Evolutionary conservation across 1,284 basidiomycete species (phyloP), one percentile per base, ranked within the genome.

Genomic region (Moesziomyces aphidis): DNA sequence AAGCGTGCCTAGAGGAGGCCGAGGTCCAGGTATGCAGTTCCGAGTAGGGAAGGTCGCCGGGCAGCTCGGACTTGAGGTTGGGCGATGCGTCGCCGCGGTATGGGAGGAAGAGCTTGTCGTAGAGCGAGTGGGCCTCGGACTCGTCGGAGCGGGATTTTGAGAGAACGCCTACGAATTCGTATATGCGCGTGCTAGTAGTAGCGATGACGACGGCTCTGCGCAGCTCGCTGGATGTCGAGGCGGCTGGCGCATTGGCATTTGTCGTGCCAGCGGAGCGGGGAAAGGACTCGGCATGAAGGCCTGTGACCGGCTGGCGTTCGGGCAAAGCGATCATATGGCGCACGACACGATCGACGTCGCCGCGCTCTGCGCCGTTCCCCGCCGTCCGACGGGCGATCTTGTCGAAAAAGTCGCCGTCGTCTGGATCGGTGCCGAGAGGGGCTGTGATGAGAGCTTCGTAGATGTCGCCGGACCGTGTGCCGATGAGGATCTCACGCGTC

Each of bases 401-500:
- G 61, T 84, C 82, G 54, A 84, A 72, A 24, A 83, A 77, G 48
- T 82, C 83, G 19, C 76, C 77, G 28, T 76, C 73, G 44, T 94
- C 95, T 4, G 61, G 64, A 54, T 78, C 74, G 45, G 50, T 61
- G 21, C 71, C 67, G 1, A 77, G 34, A 5, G 78, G 79, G 5
- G 89, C 96, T 73, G 84, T 81, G 22, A 96, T 94, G 76, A 94
- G 92, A 34, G 89, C 90, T 17, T 83, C 83, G 36, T 60, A 78
- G 45, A 84, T 72, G 39, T 80, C 78, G 5, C 83, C 83, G 0
- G 68, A 65, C 23, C 72, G 54, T 0, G 91, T 92, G 19, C 96
- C 97, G 55, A 99, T 89, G n/a, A 99, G 88, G 63, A 96, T 90
- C 85, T 95, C 93, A 45, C 90, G 88, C 0, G 93, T 94, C 8